These are phyloP conservation scores for Mycena floridula DNA, from an alignment of 768 basidiomycete species.

Conservation along the genomic window DNA sequence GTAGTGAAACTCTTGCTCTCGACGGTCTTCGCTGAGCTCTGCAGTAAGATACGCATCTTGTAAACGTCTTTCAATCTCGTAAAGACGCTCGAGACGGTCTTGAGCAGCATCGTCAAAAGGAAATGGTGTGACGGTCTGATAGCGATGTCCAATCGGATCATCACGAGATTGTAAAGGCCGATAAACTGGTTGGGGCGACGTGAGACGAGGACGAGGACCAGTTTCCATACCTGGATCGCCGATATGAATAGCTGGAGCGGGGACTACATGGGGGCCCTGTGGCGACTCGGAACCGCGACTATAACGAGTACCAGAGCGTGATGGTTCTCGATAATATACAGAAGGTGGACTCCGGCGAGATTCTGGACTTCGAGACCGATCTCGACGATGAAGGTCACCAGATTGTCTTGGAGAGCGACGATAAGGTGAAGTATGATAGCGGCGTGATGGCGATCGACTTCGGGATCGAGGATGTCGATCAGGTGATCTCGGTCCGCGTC, in stretches of 20 bases:
- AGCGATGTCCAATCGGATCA: too few relatives aligned
- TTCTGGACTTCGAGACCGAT: too few relatives aligned
- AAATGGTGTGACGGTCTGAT: neutral
- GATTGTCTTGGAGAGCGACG: neutral
- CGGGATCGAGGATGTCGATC: conserved; percentile 15
- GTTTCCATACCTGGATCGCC: too few relatives aligned
- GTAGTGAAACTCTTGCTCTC: conserved; percentile 57
- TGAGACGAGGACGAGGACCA: too few relatives aligned
- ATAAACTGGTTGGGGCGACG: neutral
- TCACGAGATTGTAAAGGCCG: too few relatives aligned
- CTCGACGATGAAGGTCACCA: conserved; percentile 18
- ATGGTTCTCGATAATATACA: too few relatives aligned
- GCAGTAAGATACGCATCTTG: conserved; percentile 41
- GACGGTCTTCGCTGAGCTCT: conserved; percentile 53
- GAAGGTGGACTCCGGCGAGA: too few relatives aligned
- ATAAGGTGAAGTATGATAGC: conserved; percentile 15
- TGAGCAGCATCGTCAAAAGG: conserved; percentile 23
- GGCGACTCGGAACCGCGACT: too few relatives aligned
- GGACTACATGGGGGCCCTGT: too few relatives aligned
- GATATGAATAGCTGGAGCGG: too few relatives aligned
- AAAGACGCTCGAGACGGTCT: conserved; percentile 49
- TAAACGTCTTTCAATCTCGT: conserved; percentile 47
- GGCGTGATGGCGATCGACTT: conserved; percentile 15
- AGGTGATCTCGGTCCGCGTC: too few relatives aligned
- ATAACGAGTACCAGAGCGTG: too few relatives aligned